A percentile compares a stretch with the other conserved stretches of the same genome.
Conservation (phyloP, 2,329 filamentous ascomycete species). For the Thelonectria blattea region DNA sequence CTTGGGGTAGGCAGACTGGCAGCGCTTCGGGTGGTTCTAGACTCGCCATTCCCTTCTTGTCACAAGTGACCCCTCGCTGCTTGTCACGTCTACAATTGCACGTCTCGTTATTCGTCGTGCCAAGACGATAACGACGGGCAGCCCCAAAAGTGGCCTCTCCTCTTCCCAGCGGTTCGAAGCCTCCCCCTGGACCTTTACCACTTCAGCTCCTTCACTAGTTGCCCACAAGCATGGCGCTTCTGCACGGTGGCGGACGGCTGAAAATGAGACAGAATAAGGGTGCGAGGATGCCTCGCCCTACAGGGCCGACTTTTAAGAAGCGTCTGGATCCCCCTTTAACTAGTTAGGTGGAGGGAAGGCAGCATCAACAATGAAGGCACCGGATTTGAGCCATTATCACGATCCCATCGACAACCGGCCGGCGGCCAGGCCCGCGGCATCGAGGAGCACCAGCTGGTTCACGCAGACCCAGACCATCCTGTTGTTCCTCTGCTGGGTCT, state of each 20-base stretch:
- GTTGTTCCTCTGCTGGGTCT: slow-evolving; percentile 1
- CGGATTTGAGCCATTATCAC: slow-evolving; percentile 1
- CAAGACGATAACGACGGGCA: no score
- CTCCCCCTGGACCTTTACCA: background rate
- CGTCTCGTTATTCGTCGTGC: no score
- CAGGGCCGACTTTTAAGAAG: background rate
- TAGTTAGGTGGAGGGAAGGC: background rate
- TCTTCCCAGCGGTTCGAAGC: background rate
- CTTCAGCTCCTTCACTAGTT: background rate
- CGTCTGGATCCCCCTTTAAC: background rate
- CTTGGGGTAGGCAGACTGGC: no score
- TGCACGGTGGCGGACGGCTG: background rate
- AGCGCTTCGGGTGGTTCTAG: no score
- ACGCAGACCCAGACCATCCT: background rate
- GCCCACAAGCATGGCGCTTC: background rate
- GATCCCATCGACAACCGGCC: background rate
- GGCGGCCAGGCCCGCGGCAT: background rate
- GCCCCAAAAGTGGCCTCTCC: background rate
- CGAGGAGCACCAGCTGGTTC: slow-evolving; percentile 4
- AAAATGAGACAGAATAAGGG: background rate
- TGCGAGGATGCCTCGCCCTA: background rate
- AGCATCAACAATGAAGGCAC: slow-evolving; percentile 5
- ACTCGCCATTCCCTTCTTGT: no score
- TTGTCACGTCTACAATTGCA: no score
- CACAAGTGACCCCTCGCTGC: no score